These are phyloP conservation scores for Platanthera zijinensis DNA, from an alignment of 106 monocot species.

Conservation along the genomic window DNA sequence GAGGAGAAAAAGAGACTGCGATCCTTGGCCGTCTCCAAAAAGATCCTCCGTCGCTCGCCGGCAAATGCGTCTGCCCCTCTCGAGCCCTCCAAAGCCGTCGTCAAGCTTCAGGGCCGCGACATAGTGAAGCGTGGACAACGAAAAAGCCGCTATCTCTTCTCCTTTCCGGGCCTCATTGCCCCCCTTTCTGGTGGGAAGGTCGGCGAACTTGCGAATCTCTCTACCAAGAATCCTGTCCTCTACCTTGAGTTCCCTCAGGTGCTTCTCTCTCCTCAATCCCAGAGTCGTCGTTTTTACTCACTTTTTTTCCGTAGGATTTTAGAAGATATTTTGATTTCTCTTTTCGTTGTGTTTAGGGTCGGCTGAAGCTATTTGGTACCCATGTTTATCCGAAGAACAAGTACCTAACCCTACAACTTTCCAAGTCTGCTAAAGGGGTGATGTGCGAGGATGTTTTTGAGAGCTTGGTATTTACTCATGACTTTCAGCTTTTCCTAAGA, in stretches of 20 bases:
- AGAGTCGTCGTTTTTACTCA: not conserved
- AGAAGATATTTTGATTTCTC: not conserved
- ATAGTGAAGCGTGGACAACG: constrained; percentile 90
- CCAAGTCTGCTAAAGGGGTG: constrained; percentile 66
- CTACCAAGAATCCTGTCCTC: constrained; percentile 69
- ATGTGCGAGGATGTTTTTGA: constrained; percentile 89
- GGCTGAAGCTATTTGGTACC: constrained; percentile 92
- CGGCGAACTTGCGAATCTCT: constrained; percentile 78
- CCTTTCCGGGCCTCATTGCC: constrained; percentile 81
- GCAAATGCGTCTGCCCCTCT: constrained; percentile 28
- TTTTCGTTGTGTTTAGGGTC: constrained; percentile 34
- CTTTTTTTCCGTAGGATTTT: not conserved
- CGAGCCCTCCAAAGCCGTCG: constrained; percentile 47
- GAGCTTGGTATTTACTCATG: constrained; percentile 51
- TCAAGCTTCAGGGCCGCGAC: constrained; percentile 73
- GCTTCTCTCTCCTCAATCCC: not conserved
- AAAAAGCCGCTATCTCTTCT: constrained; percentile 90
- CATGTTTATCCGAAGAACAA: constrained; percentile 97
- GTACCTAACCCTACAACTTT: constrained; percentile 83
- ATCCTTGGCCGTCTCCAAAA: constrained; percentile 51
- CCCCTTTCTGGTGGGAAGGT: constrained; percentile 62
- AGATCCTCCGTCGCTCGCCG: constrained; percentile 41
- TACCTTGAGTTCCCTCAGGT: constrained; percentile 97
- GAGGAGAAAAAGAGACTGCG: constrained; percentile 49
- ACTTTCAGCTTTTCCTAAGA: not conserved